Evolutionary conservation across 2,329 filamentous ascomycete species (phyloP), one percentile per base, ranked within the genome.

Genomic region (Calycina herbarum): DNA sequence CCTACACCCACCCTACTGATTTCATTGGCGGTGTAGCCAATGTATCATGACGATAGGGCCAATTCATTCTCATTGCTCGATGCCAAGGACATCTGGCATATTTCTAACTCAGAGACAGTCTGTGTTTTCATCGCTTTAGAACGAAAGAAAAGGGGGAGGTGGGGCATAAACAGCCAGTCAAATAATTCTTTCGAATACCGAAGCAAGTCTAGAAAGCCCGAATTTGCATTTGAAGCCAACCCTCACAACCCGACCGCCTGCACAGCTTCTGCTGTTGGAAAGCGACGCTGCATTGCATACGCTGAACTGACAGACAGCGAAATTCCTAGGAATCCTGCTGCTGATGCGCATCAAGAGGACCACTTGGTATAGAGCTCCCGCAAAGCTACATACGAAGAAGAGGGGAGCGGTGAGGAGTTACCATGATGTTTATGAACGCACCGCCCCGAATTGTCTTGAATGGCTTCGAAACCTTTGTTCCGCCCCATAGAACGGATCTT

Each of bases 381-480:
- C 68, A 68, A 74, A 70, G 61, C 62, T 69, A 70, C 67, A 71
- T 69, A 42, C 20, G 35, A 59, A 69, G 62, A 70, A 60, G 66
- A 58, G 31, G 45, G 59, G 20, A 72, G 72, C 73, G 74, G 72
- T 75, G 72, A 75, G 64, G 64, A 48, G 42, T 68, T 67, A 70
- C 63, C 66, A 72, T 24, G 64, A 75, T 76, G 70, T 67, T 75
- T 72, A 74, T 73, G 63, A 73, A 73, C 69, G 72, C 68, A 69
- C 63, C 68, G 54, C 70, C 71, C 72, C 70, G 71, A 65, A 33
- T 54, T 71, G 69, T 73, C 67, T 73, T 68, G 67, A 70, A 72
- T 63, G 68, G 68, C 67, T 71, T 72, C 68, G 68, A 71, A 66
- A 64, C 64, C 70, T 72, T 75, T 73, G 70, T 75, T 61, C 62